phyloP scores from a whole-genome alignment of 2,329 filamentous ascomycete genomes.

The Coniochaeta pulveracea region DNA sequence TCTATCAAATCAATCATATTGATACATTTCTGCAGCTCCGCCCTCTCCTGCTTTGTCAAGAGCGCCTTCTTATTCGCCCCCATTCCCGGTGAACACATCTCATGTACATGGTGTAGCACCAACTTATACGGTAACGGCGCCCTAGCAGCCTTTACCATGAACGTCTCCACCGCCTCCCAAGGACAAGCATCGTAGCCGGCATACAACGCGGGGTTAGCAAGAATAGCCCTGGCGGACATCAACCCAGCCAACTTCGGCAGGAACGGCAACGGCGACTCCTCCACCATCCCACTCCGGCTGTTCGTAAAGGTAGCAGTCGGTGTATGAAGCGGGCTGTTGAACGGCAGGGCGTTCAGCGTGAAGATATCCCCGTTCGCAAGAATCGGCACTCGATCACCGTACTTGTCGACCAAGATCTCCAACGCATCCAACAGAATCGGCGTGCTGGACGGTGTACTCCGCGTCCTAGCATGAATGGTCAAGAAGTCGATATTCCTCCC shows the following conservation, averaged over 20 bases:
- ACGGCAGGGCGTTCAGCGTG: constrained; percentile 37
- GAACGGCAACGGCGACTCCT: background rate
- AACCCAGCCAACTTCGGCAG: constrained; percentile 46
- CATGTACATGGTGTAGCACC: constrained; percentile 51
- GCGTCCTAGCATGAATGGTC: constrained; percentile 58
- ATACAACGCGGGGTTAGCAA: constrained; percentile 58
- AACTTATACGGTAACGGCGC: constrained; percentile 52
- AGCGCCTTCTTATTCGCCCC: constrained; percentile 38
- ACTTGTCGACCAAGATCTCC: constrained; percentile 38
- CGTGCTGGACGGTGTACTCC: constrained; percentile 46
- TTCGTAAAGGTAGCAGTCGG: constrained; percentile 5
- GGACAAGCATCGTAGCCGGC: constrained; percentile 44
- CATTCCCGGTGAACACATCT: constrained; percentile 53
- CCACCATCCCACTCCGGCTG: constrained; percentile 8
- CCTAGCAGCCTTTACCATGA: constrained; percentile 45
- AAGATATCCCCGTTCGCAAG: constrained; percentile 62
- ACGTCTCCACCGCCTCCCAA: constrained; percentile 50
- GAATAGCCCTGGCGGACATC: constrained; percentile 59
- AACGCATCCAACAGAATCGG: constrained; percentile 54
- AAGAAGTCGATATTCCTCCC: constrained; percentile 52
- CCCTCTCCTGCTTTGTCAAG: constrained; percentile 44
- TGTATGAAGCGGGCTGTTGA: constrained; percentile 22
- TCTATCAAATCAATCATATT: constrained; percentile 50
- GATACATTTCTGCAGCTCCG: constrained; percentile 32
- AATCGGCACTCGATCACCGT: constrained; percentile 45